Evolutionary conservation across 371 early-diverging fungal species (phyloP).

Genomic region (Rhizopus microsporus): DNA sequence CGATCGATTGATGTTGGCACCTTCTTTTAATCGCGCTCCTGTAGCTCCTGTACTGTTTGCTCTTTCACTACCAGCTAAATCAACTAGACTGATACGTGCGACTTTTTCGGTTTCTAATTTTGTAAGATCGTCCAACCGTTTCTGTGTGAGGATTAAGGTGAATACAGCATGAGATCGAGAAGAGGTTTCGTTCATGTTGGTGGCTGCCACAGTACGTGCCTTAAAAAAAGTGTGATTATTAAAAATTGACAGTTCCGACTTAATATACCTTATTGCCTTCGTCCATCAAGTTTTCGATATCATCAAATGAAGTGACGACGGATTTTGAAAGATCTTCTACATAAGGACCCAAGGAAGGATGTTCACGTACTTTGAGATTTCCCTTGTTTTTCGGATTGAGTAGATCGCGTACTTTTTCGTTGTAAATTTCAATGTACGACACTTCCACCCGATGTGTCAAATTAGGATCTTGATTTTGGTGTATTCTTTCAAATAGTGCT

Average conservation of each 20-base stretch:
- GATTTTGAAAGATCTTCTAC: slow-evolving; percentile 89
- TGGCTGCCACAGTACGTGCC: slow-evolving; percentile 91
- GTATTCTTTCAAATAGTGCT: slow-evolving; percentile 74
- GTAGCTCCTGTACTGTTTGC: slow-evolving; percentile 95
- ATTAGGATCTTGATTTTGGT: slow-evolving; percentile 40
- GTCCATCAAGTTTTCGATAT: slow-evolving; percentile 80
- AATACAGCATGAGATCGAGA: slow-evolving; percentile 96
- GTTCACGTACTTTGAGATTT: slow-evolving; percentile 85
- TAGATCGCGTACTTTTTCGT: slow-evolving; percentile 92
- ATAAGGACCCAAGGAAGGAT: slow-evolving; percentile 88
- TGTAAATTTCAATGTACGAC: slow-evolving; percentile 83
- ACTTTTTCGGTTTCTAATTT: slow-evolving; percentile 78
- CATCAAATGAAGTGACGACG: slow-evolving; percentile 76
- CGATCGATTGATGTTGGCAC: slow-evolving; percentile 98
- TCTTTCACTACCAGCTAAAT: slow-evolving; percentile 96
- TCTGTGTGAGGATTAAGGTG: slow-evolving; percentile 79
- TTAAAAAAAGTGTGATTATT: slow-evolving; percentile 19
- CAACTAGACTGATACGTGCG: slow-evolving; percentile 80
- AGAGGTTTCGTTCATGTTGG: slow-evolving; percentile 95
- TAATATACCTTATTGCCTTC: slow-evolving; percentile 79
- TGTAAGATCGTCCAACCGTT: slow-evolving; percentile 57
- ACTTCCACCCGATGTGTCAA: slow-evolving; percentile 77
- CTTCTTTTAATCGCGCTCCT: slow-evolving; percentile 97
- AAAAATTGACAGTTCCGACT: neutral
- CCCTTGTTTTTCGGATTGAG: slow-evolving; percentile 78